Conservation (phyloP, 2,329 filamentous ascomycete genomes). For the Sporothrix euskadiensis region DNA sequence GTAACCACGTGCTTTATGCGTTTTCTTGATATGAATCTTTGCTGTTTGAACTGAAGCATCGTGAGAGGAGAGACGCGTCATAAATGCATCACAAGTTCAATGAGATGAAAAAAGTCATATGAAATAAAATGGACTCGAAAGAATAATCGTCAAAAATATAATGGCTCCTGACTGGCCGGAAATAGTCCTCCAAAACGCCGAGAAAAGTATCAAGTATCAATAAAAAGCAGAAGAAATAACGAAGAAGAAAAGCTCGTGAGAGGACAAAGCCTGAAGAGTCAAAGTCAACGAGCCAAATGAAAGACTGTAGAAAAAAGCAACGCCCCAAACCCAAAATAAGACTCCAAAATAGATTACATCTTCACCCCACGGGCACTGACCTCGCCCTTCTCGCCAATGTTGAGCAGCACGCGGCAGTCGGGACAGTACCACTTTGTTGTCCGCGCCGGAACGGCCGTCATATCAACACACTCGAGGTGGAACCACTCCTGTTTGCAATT, state of each 20-base stretch:
- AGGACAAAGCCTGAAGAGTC: not conserved
- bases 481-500: conserved; percentile 84
- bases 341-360: conserved; percentile 39
- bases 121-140: not conserved
- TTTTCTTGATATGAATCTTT: not conserved
- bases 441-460: conserved; percentile 66
- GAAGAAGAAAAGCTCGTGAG: not conserved
- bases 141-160: not conserved
- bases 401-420: conserved; percentile 65
- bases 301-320: not conserved
- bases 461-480: conserved; percentile 73
- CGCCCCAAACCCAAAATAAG: not conserved
- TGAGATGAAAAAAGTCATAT: not conserved
- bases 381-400: conserved; percentile 64
- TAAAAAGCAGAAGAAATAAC: not conserved
- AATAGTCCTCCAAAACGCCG: conserved; percentile 4
- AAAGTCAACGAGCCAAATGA: not conserved
- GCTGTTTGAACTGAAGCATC: not conserved
- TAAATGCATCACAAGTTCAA: not conserved
- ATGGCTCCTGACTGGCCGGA: not conserved
- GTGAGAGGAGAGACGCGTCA: not conserved
- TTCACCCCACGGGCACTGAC: conserved; percentile 60
- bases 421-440: conserved; percentile 85
- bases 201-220: not conserved
- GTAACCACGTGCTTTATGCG: not conserved